Percentiles rank a stretch among this genome's conserved stretches.
Evolutionary conservation across 306 rosid species (phyloP).

Genomic region (Cicer chorassanicum): DNA sequence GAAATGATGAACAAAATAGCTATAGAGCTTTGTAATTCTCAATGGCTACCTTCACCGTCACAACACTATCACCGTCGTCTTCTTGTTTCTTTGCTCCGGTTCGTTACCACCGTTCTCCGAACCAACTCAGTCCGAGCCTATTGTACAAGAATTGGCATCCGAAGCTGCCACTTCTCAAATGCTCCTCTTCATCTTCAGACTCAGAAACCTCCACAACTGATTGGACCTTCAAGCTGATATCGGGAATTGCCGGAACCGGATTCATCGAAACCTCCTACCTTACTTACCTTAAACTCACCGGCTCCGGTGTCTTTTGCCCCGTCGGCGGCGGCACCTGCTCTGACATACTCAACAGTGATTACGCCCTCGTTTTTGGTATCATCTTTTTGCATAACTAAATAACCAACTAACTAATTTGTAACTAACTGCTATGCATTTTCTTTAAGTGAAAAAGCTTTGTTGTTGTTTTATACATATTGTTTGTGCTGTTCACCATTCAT

Average conservation of each 20-base stretch:
- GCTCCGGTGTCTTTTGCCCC: conserved; percentile 72
- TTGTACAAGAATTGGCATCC: conserved; percentile 20
- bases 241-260: conserved; percentile 71
- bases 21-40: conserved; percentile 15
- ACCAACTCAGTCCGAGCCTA: conserved; percentile 29
- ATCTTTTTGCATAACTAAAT: background rate
- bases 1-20: conserved; percentile 28
- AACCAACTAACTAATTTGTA: background rate
- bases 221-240: conserved; percentile 52
- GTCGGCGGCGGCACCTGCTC: conserved; percentile 65
- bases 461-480: background rate
- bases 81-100: conserved; percentile 49
- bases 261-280: conserved; percentile 81
- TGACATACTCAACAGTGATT: conserved; percentile 74
- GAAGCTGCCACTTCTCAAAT: conserved; percentile 45
- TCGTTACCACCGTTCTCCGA: conserved; percentile 20
- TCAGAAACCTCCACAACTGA: conserved; percentile 50
- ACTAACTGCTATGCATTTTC: background rate
- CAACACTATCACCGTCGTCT: conserved; percentile 52
- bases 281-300: conserved; percentile 76
- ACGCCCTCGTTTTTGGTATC: conserved; percentile 79
- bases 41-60: conserved; percentile 63
- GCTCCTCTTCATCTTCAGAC: conserved; percentile 58
- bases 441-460: background rate
- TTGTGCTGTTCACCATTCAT: background rate